Evolutionary conservation across 192 early-diverging fungal species (phyloP).

Genomic region (Coemansia sp.): DNA sequence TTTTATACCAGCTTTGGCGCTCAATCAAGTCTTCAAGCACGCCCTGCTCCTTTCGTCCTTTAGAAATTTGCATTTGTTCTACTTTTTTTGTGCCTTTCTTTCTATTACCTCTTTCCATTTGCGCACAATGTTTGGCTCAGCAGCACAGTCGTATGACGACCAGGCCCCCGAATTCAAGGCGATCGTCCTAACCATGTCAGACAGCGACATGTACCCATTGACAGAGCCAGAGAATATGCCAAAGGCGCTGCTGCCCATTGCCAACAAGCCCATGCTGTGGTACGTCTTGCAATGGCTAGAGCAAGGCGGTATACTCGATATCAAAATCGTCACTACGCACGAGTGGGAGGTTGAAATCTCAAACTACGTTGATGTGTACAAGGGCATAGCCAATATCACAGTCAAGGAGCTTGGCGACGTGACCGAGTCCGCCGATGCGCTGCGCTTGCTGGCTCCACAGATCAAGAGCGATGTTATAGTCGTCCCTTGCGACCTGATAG

Average conservation of each 20-base stretch:
- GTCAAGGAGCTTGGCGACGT: slow-evolving; percentile 57
- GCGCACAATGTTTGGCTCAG: slow-evolving; percentile 35
- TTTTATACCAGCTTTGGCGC: not conserved
- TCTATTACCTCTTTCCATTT: not conserved
- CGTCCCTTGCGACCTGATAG: slow-evolving; percentile 86
- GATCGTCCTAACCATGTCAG: slow-evolving; percentile 44
- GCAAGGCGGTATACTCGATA: slow-evolving; percentile 71
- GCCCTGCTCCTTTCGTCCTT: not conserved
- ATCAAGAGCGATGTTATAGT: slow-evolving; percentile 94
- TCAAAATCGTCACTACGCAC: slow-evolving; percentile 75
- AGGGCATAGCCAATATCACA: slow-evolving; percentile 61
- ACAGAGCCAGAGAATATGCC: slow-evolving; percentile 81
- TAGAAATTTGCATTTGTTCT: not conserved
- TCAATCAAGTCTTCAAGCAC: no score
- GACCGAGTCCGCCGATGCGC: slow-evolving; percentile 79
- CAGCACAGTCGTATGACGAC: slow-evolving; percentile 30
- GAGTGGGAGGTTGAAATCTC: slow-evolving; percentile 62
- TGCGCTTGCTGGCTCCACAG: slow-evolving; percentile 76
- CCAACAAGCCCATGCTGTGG: slow-evolving; percentile 93
- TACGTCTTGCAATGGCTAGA: slow-evolving; percentile 96
- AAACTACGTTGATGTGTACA: slow-evolving; percentile 52
- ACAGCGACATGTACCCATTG: slow-evolving; percentile 68
- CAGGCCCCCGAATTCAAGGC: slow-evolving; percentile 52
- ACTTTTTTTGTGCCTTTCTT: not conserved
- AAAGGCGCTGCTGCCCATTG: slow-evolving; percentile 93